Conservation (phyloP, 2,329 filamentous ascomycete species). For the Trichoderma koningii region DNA sequence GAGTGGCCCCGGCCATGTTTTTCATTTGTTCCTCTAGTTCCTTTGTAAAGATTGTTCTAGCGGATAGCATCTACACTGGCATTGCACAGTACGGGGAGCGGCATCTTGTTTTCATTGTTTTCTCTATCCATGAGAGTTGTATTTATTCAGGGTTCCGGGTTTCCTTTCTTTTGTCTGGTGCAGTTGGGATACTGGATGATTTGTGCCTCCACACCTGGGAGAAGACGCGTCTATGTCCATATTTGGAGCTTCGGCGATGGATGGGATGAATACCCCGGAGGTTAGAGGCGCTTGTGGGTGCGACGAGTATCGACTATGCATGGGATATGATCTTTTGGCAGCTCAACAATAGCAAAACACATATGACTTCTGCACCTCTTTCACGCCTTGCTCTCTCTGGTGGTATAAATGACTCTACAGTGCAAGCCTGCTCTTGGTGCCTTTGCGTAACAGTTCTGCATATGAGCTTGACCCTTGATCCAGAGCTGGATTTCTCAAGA, state of each 20-base stretch:
- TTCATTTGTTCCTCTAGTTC: not conserved
- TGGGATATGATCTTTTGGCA: slow-evolving; percentile 1
- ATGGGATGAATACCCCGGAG: slow-evolving; percentile 21
- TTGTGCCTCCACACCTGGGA: not conserved
- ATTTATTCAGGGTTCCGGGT: slow-evolving; percentile 1
- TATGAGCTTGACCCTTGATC: no score
- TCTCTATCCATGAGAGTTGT: not conserved
- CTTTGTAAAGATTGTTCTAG: slow-evolving; percentile 5
- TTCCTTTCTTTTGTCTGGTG: slow-evolving; percentile 8
- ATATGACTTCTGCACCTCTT: not conserved
- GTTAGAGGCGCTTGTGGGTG: not conserved
- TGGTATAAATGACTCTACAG: not conserved
- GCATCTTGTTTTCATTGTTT: not conserved
- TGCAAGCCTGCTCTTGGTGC: not conserved
- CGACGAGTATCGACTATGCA: slow-evolving; percentile 6
- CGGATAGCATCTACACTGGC: slow-evolving; percentile 22
- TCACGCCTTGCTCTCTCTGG: not conserved
- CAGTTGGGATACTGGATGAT: slow-evolving; percentile 11
- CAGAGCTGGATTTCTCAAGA: no score
- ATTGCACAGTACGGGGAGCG: slow-evolving; percentile 18
- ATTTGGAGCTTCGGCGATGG: slow-evolving; percentile 18
- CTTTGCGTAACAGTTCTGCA: no score
- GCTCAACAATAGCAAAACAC: slow-evolving; percentile 5
- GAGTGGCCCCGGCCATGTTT: not conserved
- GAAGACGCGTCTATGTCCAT: slow-evolving; percentile 21